Evolutionary conservation across 1,139 yeast genomes (phyloP).

Genomic region (Magnusiomyces suaveolens): DNA sequence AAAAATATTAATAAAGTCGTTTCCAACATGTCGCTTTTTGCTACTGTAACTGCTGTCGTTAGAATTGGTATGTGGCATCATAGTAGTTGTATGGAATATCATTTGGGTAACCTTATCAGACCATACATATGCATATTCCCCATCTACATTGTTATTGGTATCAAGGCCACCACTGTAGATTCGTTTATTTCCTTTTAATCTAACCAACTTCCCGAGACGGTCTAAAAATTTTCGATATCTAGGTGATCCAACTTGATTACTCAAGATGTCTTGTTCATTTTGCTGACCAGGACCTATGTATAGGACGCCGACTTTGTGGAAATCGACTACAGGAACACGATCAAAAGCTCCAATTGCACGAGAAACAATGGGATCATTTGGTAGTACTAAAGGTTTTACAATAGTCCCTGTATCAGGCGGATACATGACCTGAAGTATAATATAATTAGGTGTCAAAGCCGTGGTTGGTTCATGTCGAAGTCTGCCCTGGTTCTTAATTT

Average conservation of each 20-base stretch:
- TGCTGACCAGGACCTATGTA: slow-evolving; percentile 63
- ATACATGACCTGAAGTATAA: slow-evolving; percentile 36
- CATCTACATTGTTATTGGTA: slow-evolving; percentile 57
- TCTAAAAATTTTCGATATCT: slow-evolving; percentile 52
- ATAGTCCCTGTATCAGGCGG: slow-evolving; percentile 24
- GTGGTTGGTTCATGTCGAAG: slow-evolving; percentile 5
- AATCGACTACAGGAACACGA: slow-evolving; percentile 67
- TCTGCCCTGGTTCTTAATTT: not conserved
- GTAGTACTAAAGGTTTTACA: slow-evolving; percentile 36
- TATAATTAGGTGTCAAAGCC: slow-evolving; percentile 33
- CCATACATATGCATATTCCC: slow-evolving; percentile 69
- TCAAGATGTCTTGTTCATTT: slow-evolving; percentile 53
- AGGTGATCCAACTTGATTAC: slow-evolving; percentile 55
- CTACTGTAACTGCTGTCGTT: slow-evolving; percentile 41
- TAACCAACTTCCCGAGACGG: slow-evolving; percentile 49
- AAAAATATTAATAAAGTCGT: slow-evolving; percentile 69
- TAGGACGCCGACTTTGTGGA: slow-evolving; percentile 68
- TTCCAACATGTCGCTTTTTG: slow-evolving; percentile 81
- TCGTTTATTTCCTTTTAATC: slow-evolving; percentile 44
- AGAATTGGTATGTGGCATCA: slow-evolving; percentile 48
- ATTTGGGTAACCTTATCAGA: slow-evolving; percentile 61
- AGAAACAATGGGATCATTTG: slow-evolving; percentile 41
- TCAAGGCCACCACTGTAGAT: slow-evolving; percentile 77
- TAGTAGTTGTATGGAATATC: slow-evolving; percentile 67
- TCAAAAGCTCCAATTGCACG: slow-evolving; percentile 62